Evolutionary conservation across 116 monocot species (phyloP), one percentile per base, ranked within the genome.

Genomic region (Papilionanthe hybrid): DNA sequence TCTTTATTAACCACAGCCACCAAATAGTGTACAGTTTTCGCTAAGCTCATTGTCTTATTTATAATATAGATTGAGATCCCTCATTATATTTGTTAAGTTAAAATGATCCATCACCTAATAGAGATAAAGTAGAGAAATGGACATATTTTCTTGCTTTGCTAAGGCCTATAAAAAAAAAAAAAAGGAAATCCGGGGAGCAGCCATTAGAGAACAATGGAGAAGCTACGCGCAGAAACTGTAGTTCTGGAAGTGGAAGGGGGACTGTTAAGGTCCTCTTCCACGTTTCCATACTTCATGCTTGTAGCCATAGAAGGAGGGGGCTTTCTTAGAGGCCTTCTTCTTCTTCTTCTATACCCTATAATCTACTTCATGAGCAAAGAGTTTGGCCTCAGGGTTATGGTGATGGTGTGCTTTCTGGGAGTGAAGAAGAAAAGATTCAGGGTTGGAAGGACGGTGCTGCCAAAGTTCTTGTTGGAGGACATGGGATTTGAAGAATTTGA

Each of bases 221-320:
- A 63, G 17, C 43, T 73, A 22, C 44, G 44, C 44, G 1, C 7
- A 32, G 41, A 75, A 49, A 81, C 84, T 68, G 5, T 86, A 5
- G 75, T 92, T 0, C 83, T 74, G 74, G 84, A 89, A 28, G 67
- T 92, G 23, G 96, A 96, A 63, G 90, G 89, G 0, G 81, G 75
- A 5, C 83, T 93, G 7, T 72, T 95, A n/a, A 85, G 75, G 75
- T 86, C 87, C 1, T 58, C 72, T 11, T 73, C 79, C 41, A 77
- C 78, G 29, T 95, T 91, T 83, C 85, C 91, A 0, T 95, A 93
- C 90, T 93, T 91, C 88, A 89, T 95, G 91, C 84, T 93, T 11
- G 85, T 95, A 10, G 95, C 95, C 7, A 43, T 95, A 37, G 95
- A 95, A 66, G 86, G 73, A 6, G 91, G 93, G 0, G 82, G 84